Evolutionary conservation across 1,139 yeast genomes (phyloP).

Genomic region (Kodamaea anthophila): DNA sequence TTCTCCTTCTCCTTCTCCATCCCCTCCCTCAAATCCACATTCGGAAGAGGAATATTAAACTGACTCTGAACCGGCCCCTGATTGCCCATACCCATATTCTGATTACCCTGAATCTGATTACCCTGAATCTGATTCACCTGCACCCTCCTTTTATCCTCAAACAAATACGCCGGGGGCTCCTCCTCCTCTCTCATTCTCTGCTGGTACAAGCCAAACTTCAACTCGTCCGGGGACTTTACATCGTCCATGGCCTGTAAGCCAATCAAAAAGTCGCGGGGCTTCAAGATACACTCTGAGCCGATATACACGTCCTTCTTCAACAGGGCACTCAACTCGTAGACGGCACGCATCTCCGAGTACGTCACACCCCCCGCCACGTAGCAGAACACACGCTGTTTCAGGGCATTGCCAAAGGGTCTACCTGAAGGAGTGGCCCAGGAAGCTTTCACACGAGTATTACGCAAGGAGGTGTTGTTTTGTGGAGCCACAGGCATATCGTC

Average conservation of each 20-base stretch:
- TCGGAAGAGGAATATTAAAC: constrained; percentile 5
- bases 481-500: constrained; percentile 40
- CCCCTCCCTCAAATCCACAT: constrained; percentile 1
- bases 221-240: constrained; percentile 26
- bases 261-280: constrained; percentile 52
- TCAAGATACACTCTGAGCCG: constrained; percentile 75
- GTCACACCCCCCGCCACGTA: constrained; percentile 91
- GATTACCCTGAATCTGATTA: too few species aligned
- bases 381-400: constrained; percentile 67
- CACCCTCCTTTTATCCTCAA: constrained; percentile 8
- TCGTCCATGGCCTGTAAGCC: constrained; percentile 40
- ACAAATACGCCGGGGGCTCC: constrained; percentile 12
- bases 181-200: constrained; percentile 21
- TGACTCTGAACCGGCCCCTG: too few species aligned
- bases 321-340: constrained; percentile 60
- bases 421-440: constrained; percentile 66
- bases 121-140: too few species aligned
- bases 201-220: constrained; percentile 28
- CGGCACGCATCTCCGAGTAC: constrained; percentile 70
- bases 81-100: too few species aligned
- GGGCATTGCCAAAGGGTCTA: constrained; percentile 22
- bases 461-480: constrained; percentile 35
- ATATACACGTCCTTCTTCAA: constrained; percentile 70
- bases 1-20: constrained; percentile 18
- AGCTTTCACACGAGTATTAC: constrained; percentile 74